Evolutionary conservation across 1,284 basidiomycete genomes (phyloP).

Genomic region (Neotropicomus parvogracilis): DNA sequence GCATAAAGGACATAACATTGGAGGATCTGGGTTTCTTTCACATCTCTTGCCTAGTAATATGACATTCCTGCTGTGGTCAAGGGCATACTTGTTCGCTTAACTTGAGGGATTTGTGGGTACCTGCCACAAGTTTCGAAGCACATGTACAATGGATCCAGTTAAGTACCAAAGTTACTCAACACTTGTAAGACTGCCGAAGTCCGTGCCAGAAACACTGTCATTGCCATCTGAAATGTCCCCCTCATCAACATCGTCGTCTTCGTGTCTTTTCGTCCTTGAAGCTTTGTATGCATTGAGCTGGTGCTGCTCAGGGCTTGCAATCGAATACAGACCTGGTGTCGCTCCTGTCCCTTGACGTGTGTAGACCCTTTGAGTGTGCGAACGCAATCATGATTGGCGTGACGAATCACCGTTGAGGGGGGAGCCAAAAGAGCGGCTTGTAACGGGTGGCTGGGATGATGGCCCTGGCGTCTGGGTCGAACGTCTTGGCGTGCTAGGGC

Average conservation of each 20-base stretch:
- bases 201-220: constrained; percentile 44
- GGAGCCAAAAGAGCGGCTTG: constrained; percentile 31
- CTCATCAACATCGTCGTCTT: constrained; percentile 17
- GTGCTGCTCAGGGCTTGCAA: constrained; percentile 27
- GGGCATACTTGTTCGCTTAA: neutral
- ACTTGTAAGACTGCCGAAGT: constrained; percentile 55
- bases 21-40: neutral
- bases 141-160: constrained; percentile 4
- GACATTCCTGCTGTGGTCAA: neutral
- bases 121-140: neutral
- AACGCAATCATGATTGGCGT: constrained; percentile 34
- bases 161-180: constrained; percentile 43
- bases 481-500: constrained; percentile 30
- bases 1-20: constrained; percentile 2
- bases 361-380: constrained; percentile 36
- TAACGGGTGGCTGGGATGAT: constrained; percentile 21
- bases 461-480: constrained; percentile 25
- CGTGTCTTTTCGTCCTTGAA: constrained; percentile 19
- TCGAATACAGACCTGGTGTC: constrained; percentile 22
- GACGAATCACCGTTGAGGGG: constrained; percentile 46
- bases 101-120: neutral
- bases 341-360: constrained; percentile 35
- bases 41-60: neutral
- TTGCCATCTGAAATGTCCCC: constrained; percentile 32
- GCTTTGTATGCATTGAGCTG: constrained; percentile 26